Base-by-base conservation (phyloP, 805 yeast genomes). In the Schwanniomyces vanrijiae region DNA sequence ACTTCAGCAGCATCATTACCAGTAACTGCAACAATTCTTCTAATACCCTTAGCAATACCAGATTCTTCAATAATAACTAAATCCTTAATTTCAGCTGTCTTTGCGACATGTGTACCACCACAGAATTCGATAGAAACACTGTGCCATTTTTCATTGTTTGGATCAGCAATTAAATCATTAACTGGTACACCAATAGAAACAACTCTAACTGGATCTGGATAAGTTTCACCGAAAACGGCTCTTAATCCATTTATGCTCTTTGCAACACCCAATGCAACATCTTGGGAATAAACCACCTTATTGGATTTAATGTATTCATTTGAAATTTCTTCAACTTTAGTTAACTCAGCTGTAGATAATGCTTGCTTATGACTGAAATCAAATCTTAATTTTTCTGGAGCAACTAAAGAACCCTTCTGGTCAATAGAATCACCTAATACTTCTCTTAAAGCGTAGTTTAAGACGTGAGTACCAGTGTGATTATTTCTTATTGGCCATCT, bases 131-230 rank as follows among this genome's bases (percentile, higher is more conserved):
- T 78, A 1, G 97, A 89, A 61, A 80, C 76, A 37, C 80, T 72
- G 59, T 67, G 71, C 98, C 99, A 94, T 60, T 88, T 81, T 43
- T 73, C 72, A 62, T 81, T 87, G 24, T 73, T 58, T 56, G 97
- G 96, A 58, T 83, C 76, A 5, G 77, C 75, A 55, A 92, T 66
- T 56, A 94, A 75, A 11, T 87, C 94, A 21, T 88, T 90, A 38
- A 94, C 90, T 40, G 96, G 84, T 35, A 81, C 86, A 62, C 99
- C 99, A 61, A 94, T 88, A 25, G 96, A 88, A 42, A 94, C 97
- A 56, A 94, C 99, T 66, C 99, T 84, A 19, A 94, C 99, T 33
- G 99, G 99, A 64, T 94, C 97, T 37, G 99, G 99, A 64, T 94
- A 94, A 3, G 96, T 90, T 76, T 94, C 99, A 62, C 99, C 99